Base-by-base conservation (phyloP, 1,284 basidiomycete species). In the Boletellus sp. region DNA sequence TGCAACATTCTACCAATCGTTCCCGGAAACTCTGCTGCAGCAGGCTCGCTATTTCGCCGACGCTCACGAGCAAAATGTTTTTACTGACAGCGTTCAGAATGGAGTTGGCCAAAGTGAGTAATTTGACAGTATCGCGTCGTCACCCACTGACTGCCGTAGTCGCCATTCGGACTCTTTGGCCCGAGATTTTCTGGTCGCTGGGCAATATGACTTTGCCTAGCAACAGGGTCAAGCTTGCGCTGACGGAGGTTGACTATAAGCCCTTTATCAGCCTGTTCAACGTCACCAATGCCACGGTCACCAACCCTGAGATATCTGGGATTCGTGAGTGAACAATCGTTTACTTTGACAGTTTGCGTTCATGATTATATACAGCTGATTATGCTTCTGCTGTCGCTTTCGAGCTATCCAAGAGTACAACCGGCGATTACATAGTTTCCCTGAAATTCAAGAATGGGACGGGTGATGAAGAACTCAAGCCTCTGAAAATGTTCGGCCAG, bases 391-490 rank as follows among this genome's bases (percentile, higher is more conserved):
- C 68, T 2, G 60, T 73, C 33, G 70, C 77, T 7, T 62, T 80
- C 36, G 80, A 82, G 59, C 45, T 82, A 2, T 68, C 70, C 33
- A 48, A 63, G 43, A 55, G 60, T 7, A 30, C 47, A 12, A 44
- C 50, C 30, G 64, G 58, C 50, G 59, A 57, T 16, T 58, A 60
- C 19, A 37, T 48, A 36, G 64, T 62, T 53, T 66, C 69, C n/a
- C 35, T 78, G 51, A 74, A 73, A 55, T 81, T 81, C 71, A 74
- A 78, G 52, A 82, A 82, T 52, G 78, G 79, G 6, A 73, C 76
- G 1, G 56, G 64, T 2, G 67, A 71, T 47, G 44, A 63, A 33
- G 44, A 63, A 32, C 58, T 65, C 36, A 37, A 52, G 26, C 41
- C 68, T 8, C 44, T 70, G 41, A 49, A 67, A 45, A 63, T 67